phyloP scores from a whole-genome alignment of 129 eudicot species.

The Artemisia annua region DNA sequence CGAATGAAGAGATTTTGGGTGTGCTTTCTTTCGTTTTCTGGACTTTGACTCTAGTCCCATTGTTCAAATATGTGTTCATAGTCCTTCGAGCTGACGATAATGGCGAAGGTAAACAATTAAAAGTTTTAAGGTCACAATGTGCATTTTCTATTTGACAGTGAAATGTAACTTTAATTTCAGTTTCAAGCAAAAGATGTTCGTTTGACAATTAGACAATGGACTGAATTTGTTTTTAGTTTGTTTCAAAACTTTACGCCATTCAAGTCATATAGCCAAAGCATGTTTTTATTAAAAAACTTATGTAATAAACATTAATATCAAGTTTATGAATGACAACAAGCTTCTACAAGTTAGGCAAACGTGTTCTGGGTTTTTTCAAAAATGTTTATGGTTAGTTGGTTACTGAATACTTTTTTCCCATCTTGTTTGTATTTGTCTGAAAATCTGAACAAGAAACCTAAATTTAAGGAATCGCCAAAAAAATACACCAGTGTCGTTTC shows the following conservation, averaged over 20 bases:
- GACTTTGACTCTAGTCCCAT: constrained; percentile 76
- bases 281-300: not conserved
- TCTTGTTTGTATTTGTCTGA: not conserved
- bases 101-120: constrained; percentile 59
- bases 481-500: not conserved
- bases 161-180: not conserved
- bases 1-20: constrained; percentile 84
- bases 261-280: not conserved
- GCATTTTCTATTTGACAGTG: not conserved
- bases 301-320: not conserved
- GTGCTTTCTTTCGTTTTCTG: constrained; percentile 81
- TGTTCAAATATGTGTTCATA: constrained; percentile 81
- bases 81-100: constrained; percentile 87
- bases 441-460: not conserved
- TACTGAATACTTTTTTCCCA: not conserved
- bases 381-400: not conserved
- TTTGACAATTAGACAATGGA: too few relatives aligned
- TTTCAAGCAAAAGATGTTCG: not conserved
- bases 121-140: not conserved
- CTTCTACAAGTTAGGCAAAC: not conserved
- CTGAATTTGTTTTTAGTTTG: not conserved
- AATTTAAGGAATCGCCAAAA: not conserved
- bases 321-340: not conserved
- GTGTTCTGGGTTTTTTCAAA: not conserved
- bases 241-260: not conserved